Conservation (phyloP, 164 flowering plant genomes). For the Umbilicus rupestris region DNA sequence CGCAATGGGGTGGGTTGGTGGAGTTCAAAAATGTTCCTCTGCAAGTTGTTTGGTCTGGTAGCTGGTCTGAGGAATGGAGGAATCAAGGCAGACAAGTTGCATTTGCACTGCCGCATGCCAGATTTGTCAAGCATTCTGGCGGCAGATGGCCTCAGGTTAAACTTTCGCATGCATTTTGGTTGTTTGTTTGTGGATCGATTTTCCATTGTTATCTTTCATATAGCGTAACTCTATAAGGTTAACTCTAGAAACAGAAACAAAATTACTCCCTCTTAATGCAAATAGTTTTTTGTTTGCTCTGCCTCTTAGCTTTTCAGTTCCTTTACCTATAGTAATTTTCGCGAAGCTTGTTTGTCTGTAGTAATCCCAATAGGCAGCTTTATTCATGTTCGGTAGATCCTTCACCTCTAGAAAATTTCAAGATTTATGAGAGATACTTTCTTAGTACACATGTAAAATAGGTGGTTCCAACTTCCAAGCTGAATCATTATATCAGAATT, state of each 20-base stretch:
- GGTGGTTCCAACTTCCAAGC: too few species aligned
- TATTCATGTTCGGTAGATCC: too few species aligned
- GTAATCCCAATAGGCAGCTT: too few species aligned
- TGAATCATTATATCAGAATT: too few species aligned
- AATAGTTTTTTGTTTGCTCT: too few species aligned
- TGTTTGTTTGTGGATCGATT: not conserved
- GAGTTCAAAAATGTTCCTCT: slow-evolving; percentile 51
- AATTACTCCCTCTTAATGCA: too few species aligned
- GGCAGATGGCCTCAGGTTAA: slow-evolving; percentile 88
- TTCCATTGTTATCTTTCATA: not conserved
- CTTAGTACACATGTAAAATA: too few species aligned
- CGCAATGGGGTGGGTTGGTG: slow-evolving; percentile 61
- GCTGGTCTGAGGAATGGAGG: slow-evolving; percentile 66
- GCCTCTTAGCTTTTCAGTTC: too few species aligned
- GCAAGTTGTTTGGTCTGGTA: slow-evolving; percentile 71
- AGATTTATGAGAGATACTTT: too few species aligned
- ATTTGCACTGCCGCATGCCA: slow-evolving; percentile 50
- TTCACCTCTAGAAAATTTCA: too few species aligned
- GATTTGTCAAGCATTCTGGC: slow-evolving; percentile 56
- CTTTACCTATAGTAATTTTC: too few species aligned
- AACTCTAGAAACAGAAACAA: not conserved
- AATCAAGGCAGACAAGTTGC: slow-evolving; percentile 58
- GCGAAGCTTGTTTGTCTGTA: too few species aligned
- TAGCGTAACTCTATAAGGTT: not conserved
- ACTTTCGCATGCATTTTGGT: not conserved